Percentiles rank a stretch among this genome's conserved stretches.
Evolutionary conservation across 2,329 filamentous ascomycete genomes (phyloP).

Genomic region (Diaporthe ampelina): DNA sequence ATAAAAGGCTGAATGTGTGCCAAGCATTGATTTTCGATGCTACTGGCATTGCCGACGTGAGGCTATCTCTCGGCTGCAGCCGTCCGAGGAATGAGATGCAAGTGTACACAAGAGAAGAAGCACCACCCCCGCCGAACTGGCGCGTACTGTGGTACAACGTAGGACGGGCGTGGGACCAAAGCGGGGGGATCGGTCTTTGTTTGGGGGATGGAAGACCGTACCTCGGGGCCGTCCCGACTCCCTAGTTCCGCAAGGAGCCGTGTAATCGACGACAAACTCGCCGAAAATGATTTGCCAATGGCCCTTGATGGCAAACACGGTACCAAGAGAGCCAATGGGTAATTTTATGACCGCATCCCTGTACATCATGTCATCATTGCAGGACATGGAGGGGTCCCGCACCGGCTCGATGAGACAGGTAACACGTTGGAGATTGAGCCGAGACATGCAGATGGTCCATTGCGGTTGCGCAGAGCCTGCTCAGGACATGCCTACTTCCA

Average conservation of each 20-base stretch:
- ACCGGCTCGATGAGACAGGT: neutral
- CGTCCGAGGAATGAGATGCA: constrained; percentile 15
- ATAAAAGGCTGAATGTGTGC: constrained; percentile 20
- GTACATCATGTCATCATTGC: neutral
- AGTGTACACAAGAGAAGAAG: constrained; percentile 11
- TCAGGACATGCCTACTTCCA: neutral
- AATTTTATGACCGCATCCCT: neutral
- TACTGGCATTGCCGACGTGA: constrained; percentile 18
- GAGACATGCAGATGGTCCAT: constrained; percentile 35
- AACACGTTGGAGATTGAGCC: constrained; percentile 19
- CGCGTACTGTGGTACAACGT: neutral
- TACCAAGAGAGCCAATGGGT: neutral
- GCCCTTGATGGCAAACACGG: neutral
- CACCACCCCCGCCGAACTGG: neutral
- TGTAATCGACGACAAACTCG: neutral
- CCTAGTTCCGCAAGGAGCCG: neutral
- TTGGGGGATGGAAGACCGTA: too few relatives aligned
- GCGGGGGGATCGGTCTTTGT: neutral
- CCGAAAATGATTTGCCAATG: neutral
- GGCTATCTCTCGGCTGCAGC: constrained; percentile 21
- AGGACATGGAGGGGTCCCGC: neutral
- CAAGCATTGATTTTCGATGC: constrained; percentile 15
- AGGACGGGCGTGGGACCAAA: constrained; percentile 8
- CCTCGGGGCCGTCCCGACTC: constrained; percentile 7
- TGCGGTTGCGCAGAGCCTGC: neutral